These are phyloP conservation scores for Zopfia rhizophila DNA, from an alignment of 2,329 filamentous ascomycete genomes.

Conservation along the genomic window DNA sequence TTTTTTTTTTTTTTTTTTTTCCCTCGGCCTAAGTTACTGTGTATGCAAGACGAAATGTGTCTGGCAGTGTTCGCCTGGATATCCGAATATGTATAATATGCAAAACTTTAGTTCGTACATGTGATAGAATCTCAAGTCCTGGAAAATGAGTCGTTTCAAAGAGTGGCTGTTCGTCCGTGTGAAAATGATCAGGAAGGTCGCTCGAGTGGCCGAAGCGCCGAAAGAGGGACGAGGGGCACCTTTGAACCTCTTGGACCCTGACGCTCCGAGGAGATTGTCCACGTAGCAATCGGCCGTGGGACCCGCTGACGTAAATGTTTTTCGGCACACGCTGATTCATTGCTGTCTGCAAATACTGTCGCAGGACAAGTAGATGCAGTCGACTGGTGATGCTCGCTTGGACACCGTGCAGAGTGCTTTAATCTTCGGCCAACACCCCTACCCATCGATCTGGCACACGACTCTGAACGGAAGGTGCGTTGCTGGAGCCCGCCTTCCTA, in stretches of 20 bases:
- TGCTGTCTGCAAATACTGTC: no score
- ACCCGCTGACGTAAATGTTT: slow-evolving; percentile 13
- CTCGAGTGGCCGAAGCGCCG: not conserved
- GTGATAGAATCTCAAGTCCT: no score
- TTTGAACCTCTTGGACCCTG: not conserved
- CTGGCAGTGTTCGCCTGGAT: no score
- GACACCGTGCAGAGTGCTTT: no score
- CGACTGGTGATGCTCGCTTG: no score
- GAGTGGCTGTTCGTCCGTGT: no score
- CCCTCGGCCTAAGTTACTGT: no score
- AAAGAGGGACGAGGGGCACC: slow-evolving; percentile 12
- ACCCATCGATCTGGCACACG: slow-evolving; percentile 51
- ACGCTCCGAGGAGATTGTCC: slow-evolving; percentile 7
- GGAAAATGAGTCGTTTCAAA: no score
- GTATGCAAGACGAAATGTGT: no score
- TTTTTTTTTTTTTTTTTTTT: no score
- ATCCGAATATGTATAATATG: slow-evolving; percentile 20
- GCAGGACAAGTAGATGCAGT: no score
- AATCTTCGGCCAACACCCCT: slow-evolving; percentile 34
- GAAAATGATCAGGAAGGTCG: no score
- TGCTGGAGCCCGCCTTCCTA: slow-evolving; percentile 51
- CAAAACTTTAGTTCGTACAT: slow-evolving; percentile 12
- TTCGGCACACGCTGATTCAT: slow-evolving; percentile 1
- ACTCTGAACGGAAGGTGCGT: slow-evolving; percentile 36
- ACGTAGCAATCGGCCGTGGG: slow-evolving; percentile 1